Base-by-base conservation (phyloP, 768 basidiomycete species). In the Naematelia encephala region DNA sequence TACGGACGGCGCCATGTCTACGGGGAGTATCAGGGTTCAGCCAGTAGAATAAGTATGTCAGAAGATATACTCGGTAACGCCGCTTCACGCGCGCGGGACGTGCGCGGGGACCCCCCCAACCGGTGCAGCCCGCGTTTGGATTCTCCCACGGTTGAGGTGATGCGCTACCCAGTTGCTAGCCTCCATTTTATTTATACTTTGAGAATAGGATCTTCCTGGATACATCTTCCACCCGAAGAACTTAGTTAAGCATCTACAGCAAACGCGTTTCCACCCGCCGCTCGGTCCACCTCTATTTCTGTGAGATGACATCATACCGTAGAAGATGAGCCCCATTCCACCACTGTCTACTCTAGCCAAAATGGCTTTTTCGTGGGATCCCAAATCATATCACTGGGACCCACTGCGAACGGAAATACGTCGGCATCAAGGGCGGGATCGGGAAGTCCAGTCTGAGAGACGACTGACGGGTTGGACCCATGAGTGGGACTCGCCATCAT, bases 301-400 rank as follows among this genome's bases (percentile, higher is more conserved):
- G n/a, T n/a, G n/a, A n/a, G n/a, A n/a, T n/a, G n/a, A n/a, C n/a
- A 39, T 39, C 34, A 39, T 39, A 39, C 34, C 16, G 34, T 39
- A 39, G 34, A 39, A 39, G 16, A 39, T 39, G 34, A 39, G 34
- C 34, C 16, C 8, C 34, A 16, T 39, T 16, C 34, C 34, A 39
- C 8, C 8, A 39, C 34, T 39, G 14, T 14, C 26, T 14, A 50
- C 5, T 27, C 48, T 14, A 50, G 25, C 48, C 48, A 50, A 27
- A 50, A 50, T 14, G 48, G 48, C 48, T 50, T 50, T 23, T 50
- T 50, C 5, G 48, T 50, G 22, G 27, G 22, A 25, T 50, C 48
- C 48, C 48, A 50, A 5, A 50, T 12, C 48, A 50, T 8, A 23
- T 50, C 48, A 50, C 48, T 39, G 34, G 8, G 34, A 39, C 34